Base-by-base conservation (phyloP, 148 eudicot genomes). In the Persicaria tinctoria region DNA sequence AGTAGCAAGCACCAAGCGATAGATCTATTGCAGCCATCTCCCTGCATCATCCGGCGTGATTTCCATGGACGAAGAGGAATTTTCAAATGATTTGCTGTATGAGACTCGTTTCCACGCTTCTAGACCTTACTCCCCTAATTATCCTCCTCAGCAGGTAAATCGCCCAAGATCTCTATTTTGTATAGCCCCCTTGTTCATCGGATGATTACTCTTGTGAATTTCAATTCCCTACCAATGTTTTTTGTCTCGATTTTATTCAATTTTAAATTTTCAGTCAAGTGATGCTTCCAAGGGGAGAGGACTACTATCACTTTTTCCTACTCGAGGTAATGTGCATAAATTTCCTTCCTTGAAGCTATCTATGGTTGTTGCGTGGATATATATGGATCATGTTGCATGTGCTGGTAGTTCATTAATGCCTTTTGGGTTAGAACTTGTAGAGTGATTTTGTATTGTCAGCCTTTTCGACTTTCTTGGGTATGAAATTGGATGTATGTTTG, bases 51-150 rank as follows among this genome's bases (percentile, higher is more conserved):
- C 59, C 59, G 16, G 4, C 59, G 59, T 69, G 46, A 50, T 47
- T 16, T 70, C 47, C 5, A 88, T 86, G 96, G 90, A 66, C 72
- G 89, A 85, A 79, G 83, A 74, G 53, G 82, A 78, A 46, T 27
- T 51, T 41, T 66, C 74, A 8, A 87, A 80, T 63, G 84, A 66
- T 6, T 38, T 87, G 64, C 89, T 93, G 47, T 90, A 80, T 75
- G 90, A 93, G 84, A 89, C 89, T 16, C 87, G 90, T 47, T 78
- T 78, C 68, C 98, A 90, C 78, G 84, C 87, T 80, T 85, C 98
- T 44, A 81, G 84, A 47, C 86, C 85, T 54, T 87, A 83, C 82
- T 80, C 84, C 46, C 80, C 91, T 23, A 89, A 87, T 86, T 93
- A 90, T 20, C 96, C 98, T 68, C 98, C 98, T 75, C 83, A 73